Base-by-base conservation (phyloP, 441 rosid species). In the Melastoma candidum region DNA sequence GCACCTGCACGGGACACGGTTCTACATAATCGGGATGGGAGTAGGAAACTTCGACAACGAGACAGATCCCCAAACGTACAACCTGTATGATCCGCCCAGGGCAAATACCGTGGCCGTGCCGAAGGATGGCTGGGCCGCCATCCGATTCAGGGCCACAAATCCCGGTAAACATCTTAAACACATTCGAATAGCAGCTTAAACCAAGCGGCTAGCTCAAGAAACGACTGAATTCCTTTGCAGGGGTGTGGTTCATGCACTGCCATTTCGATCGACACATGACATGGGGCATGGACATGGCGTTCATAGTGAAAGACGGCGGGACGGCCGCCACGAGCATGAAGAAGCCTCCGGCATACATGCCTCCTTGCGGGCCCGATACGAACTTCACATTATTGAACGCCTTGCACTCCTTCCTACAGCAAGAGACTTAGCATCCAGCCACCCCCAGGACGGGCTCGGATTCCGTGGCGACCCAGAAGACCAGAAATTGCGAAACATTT, bases 211-310 rank as follows among this genome's bases (percentile, higher is more conserved):
- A 2, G 41, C 8, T 36, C 8, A 36, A 4, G 41, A 36, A 36
- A 24, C 3, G 45, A 25, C 12, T 1, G 24, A 14, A 12, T 25
- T 36, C 3, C 43, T 27, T 2, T 32, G 13, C 64, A 71, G 81
- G 82, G 32, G 77, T 79, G 47, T 84, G 88, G 92, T 79, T 71
- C 54, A 43, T 79, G 72, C 85, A 81, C 47, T 84, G 83, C 50
- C 87, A 81, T 56, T 14, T 77, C 3, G 82, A 81, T 4, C 60
- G 80, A 46, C 88, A 81, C 49, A 45, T 51, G 7, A 46, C 68
- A 11, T 81, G 81, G 88, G 86, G 93, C 12, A 81, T 84, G 88
- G 65, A 74, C 5, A 78, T 70, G 8, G 82, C 70, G 26, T 59
- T 81, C 58, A 76, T 81, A 0, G 88, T 84, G 5, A 55, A 55